Conservation (phyloP, 129 eudicot genomes). For the Escallonia herrerae region DNA sequence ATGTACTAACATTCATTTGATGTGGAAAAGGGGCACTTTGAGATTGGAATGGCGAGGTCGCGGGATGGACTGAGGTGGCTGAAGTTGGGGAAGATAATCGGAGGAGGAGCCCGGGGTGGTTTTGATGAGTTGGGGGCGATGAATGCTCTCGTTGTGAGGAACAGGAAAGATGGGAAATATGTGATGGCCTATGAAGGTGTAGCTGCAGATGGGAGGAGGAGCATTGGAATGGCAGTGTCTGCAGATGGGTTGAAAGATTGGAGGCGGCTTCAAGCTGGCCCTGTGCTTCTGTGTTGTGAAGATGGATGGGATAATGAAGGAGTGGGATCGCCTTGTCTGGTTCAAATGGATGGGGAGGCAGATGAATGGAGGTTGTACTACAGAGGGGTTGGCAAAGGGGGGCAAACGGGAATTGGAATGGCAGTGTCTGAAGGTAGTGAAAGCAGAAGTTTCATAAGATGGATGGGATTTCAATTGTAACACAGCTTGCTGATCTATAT, state of each 20-base stretch:
- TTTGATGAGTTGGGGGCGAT: slow-evolving; percentile 64
- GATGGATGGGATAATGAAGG: slow-evolving; percentile 69
- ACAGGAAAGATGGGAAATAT: slow-evolving; percentile 65
- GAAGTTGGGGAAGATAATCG: slow-evolving; percentile 74
- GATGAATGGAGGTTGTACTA: slow-evolving; percentile 94
- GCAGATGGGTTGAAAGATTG: slow-evolving; percentile 68
- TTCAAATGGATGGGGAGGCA: slow-evolving; percentile 72
- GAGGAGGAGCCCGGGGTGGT: slow-evolving; percentile 38
- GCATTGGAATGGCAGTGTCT: slow-evolving; percentile 69
- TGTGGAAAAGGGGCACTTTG: slow-evolving; percentile 39
- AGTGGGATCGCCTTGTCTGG: slow-evolving; percentile 80
- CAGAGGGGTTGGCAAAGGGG: slow-evolving; percentile 56
- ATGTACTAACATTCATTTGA: slow-evolving; percentile 92
- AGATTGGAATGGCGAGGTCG: slow-evolving; percentile 74
- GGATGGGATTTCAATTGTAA: slow-evolving; percentile 60
- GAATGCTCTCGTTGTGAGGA: slow-evolving; percentile 59
- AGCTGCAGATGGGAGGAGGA: slow-evolving; percentile 52
- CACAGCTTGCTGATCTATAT: slow-evolving; percentile 12
- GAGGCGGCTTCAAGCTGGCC: slow-evolving; percentile 34
- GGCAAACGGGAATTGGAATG: slow-evolving; percentile 70
- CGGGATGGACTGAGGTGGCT: slow-evolving; percentile 88
- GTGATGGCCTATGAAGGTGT: slow-evolving; percentile 97
- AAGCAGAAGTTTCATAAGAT: slow-evolving; percentile 41
- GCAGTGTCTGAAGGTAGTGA: slow-evolving; percentile 66
- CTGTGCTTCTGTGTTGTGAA: slow-evolving; percentile 35